Evolutionary conservation across 495 filamentous ascomycete genomes (phyloP), one percentile per base, ranked within the genome.

Genomic region (Tuber aestivum): DNA sequence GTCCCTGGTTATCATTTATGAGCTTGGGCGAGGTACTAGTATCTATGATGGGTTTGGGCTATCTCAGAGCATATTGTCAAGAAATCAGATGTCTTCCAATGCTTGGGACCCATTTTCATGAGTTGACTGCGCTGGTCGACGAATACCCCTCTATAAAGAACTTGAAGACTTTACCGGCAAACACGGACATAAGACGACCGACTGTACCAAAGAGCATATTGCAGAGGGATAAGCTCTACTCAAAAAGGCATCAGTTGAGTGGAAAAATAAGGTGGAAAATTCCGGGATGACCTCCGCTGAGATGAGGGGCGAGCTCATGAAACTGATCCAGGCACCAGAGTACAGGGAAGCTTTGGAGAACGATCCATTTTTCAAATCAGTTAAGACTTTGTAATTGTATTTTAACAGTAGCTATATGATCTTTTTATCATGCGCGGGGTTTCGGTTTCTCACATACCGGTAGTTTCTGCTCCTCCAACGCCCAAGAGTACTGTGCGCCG

Each of bases 31-130:
- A 74, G 95, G 95, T 72, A 99, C 95, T 1, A 97, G 94, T 76
- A 99, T 96, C 0, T 99, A 99, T 84, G 96, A 99, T 85, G 95
- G 95, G 9, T 99, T 99, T 83, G 95, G 95, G 95, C 95, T 71
- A 99, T 99, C 76, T 96, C 93, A 10, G 95, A 99, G 84, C 93
- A 98, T 83, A 98, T 99, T 76, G 88, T 99, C 82, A 94, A 91
- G 73, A 97, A 82, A 97, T 99, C 73, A 90, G 92, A 74, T 96
- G 93, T 78, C 97, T 92, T 83, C 91, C 94, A 70, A 89, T 97
- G 83, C 98, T 99, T 80, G 95, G 96, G 2, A 99, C 95, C 7
- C 95, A 99, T 84, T 99, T 99, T 87, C 95, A 99, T 84, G 95
- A 99, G 84, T 87, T 99, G 70, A 99, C 95, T 0, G 94, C 94